Percentiles rank a stretch among this genome's conserved stretches.
Conservation (phyloP, 169 alveolate species). For the Plasmodium berghei region DNA sequence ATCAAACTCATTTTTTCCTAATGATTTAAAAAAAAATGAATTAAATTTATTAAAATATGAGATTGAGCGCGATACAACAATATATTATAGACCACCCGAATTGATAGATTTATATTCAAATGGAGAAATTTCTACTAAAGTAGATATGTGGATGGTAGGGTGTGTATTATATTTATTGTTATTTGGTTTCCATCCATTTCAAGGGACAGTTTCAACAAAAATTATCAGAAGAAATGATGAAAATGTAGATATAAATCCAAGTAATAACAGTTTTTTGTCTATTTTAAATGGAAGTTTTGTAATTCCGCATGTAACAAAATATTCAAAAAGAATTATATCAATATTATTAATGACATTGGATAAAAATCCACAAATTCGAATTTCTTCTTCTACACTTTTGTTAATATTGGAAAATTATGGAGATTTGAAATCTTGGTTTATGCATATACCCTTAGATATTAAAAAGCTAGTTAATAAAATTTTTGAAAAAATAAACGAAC, state of each 20-base stretch:
- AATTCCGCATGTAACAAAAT: slow-evolving; percentile 32
- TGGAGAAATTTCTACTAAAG: slow-evolving; percentile 85
- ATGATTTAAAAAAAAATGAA: slow-evolving; percentile 37
- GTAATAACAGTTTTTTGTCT: slow-evolving; percentile 75
- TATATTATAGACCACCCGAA: slow-evolving; percentile 94
- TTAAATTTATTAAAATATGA: slow-evolving; percentile 84
- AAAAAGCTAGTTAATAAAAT: slow-evolving; percentile 50
- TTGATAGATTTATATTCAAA: slow-evolving; percentile 88
- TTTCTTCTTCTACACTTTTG: slow-evolving; percentile 64
- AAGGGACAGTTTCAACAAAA: slow-evolving; percentile 4
- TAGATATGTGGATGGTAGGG: slow-evolving; percentile 93
- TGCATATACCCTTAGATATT: slow-evolving; percentile 31
- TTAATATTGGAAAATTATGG: slow-evolving; percentile 68
- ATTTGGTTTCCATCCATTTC: slow-evolving; percentile 80
- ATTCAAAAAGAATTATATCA: slow-evolving; percentile 59
- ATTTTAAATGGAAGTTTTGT: slow-evolving; percentile 77
- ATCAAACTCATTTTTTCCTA: slow-evolving; percentile 74
- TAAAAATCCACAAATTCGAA: slow-evolving; percentile 54
- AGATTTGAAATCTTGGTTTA: slow-evolving; percentile 65
- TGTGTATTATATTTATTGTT: slow-evolving; percentile 88
- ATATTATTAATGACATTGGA: slow-evolving; percentile 46
- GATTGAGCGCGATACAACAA: slow-evolving; percentile 90
- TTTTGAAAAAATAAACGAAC: slow-evolving; percentile 68
- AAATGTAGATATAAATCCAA: not conserved
- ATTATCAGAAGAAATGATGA: too few species aligned